Base-by-base conservation (phyloP, 306 rosid genomes). In the Dalbergia oliveri region DNA sequence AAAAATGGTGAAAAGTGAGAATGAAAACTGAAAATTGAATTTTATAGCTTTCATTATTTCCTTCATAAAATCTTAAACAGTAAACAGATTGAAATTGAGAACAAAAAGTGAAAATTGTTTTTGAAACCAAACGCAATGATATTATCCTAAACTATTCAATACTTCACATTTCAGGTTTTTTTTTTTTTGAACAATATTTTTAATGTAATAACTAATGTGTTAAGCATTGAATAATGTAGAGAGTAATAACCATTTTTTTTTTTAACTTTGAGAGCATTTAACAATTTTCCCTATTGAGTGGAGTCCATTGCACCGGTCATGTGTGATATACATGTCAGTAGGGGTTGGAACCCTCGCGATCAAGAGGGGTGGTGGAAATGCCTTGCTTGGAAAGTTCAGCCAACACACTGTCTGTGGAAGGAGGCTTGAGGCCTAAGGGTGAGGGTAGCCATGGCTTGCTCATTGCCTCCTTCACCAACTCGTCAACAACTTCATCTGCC, bases 371-470 rank as follows among this genome's bases (percentile, higher is more conserved):
- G 80, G 63, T 71, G 78, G 91, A 86, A 80, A 93, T 87, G 82
- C 98, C 98, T 88, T 90, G 91, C 80, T 79, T 88, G 41, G 94
- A 84, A 62, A 96, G 97, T 78, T 96, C 99, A 60, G 86, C 79
- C 68, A 93, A 82, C 1, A 96, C 97, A 77, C 89, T 83, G 18
- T 93, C 99, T 0, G 90, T 85, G 33, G 97, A 96, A 62, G 99
- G 99, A 58, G 98, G 93, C 69, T 96, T 96, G 4, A 96, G 94
- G 39, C 99, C 99, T 43, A 94, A 79, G 7, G 99, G 99, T 39
- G 93, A 80, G 5, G 99, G 99, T 50, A 93, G 80, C 99, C 99
- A 93, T 80, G 99, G 99, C 84, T 93, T 93, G 91, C 39, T 90
- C 9, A 94, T 94, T 87, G 95, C 99, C 72, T 94, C 99, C 77